Conservation (phyloP, 2,329 filamentous ascomycete species). For the Aspergillus sergii region DNA sequence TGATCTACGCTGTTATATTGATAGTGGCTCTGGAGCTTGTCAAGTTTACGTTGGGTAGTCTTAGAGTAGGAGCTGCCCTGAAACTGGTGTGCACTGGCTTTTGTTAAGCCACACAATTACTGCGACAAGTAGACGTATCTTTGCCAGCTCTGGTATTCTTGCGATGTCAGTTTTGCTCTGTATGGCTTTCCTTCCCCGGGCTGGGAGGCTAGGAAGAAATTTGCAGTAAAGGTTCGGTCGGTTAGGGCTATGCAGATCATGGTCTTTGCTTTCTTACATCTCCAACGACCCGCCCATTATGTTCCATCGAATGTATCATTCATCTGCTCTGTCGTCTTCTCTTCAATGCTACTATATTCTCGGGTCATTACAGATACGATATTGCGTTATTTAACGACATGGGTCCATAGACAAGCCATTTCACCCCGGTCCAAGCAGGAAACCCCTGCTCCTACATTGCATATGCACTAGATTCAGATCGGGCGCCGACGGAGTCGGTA, state of each 20-base stretch:
- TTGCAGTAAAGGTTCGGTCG: not conserved
- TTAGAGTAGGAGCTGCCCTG: not conserved
- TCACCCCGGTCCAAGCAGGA: not conserved
- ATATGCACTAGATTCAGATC: not conserved
- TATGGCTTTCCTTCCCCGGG: not conserved
- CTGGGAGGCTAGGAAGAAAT: not conserved
- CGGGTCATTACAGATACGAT: not conserved
- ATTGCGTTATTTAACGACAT: not conserved
- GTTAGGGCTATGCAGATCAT: not conserved
- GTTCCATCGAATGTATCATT: not conserved
- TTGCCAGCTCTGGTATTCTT: not conserved
- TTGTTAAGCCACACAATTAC: not conserved
- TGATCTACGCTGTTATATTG: not conserved
- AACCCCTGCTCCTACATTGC: not conserved
- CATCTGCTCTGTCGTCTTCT: not conserved
- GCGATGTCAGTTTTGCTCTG: not conserved
- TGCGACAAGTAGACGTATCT: not conserved
- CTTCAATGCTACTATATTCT: not conserved
- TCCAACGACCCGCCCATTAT: not conserved
- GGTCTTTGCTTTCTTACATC: too few species aligned
- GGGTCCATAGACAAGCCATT: not conserved
- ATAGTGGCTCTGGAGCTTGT: not conserved
- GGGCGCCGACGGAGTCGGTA: not conserved
- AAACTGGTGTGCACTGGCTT: not conserved
- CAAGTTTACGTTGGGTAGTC: not conserved